Evolutionary conservation across 2,329 filamentous ascomycete genomes (phyloP), one percentile per base, ranked within the genome.

Genomic region (Ophidiomyces ophidiicola): DNA sequence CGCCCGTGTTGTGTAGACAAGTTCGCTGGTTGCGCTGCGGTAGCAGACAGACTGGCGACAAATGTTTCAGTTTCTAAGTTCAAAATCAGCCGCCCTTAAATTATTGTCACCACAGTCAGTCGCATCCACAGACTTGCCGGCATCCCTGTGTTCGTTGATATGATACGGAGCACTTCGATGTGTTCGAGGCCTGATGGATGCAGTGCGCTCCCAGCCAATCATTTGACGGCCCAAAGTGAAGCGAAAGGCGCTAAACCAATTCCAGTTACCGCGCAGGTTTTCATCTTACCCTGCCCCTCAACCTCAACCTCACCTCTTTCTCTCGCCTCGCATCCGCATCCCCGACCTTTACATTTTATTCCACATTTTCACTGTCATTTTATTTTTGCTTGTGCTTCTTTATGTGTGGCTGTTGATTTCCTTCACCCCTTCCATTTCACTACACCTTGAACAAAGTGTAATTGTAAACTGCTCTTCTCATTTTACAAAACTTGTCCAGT

Each of bases 181-280:
- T n/a, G n/a, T n/a, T n/a, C n/a, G n/a, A n/a, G n/a, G n/a, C n/a
- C n/a, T n/a, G n/a, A n/a, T n/a, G n/a, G n/a, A n/a, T n/a, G n/a
- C n/a, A n/a, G 25, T n/a, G 11, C 8, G 25, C 8, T 28, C 8
- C 25, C 4, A 17, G 30, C 30, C 21, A n/a, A 11, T 35, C 4
- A 43, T 43, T 44, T 36, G 42, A 11, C 14, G 5, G 5, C 5
- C n/a, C 6, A 34, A 35, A 41, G 42, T 34, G 37, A 44, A 38
- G 42, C 42, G 32, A 19, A 18, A 4, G 4, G 36, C 18, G 29
- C 25, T 19, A 7, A 26, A 29, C 17, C 5, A 20, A 6, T 14
- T 10, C 33, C 37, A 10, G n/a, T 17, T 10, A 19, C 15, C 18
- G 28, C 18, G 23, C 7, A 17, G 17, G 5, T 18, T 36, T 35